Evolutionary conservation across 2,329 filamentous ascomycete species (phyloP), one percentile per base, ranked within the genome.

Genomic region (Fusarium irregulare): DNA sequence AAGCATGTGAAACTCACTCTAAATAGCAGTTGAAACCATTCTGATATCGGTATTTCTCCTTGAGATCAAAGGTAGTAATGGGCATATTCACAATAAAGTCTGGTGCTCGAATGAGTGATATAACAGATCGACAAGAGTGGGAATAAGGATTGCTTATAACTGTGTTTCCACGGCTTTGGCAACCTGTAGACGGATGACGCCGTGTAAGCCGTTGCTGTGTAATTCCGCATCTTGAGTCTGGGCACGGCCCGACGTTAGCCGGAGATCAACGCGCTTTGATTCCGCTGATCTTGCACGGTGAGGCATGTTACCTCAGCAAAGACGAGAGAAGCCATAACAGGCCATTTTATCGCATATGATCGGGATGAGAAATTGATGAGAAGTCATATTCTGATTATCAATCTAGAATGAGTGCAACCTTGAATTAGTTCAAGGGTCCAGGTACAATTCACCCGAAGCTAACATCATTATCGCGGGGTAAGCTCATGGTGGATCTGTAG

Each of bases 21-120:
- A 93, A 88, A 77, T 94, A 91, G 49, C 86, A 89, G 79, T 87
- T 87, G 83, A 96, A 94, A 78, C 93, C 93, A 83, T 89, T 92
- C 76, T 90, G 90, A 80, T 96, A 96, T 62, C 83, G 84, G 83
- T 96, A 96, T 74, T 85, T 86, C 72, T 88, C 86, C 64, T 80
- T 76, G 23, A 83, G 77, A 34, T 79, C 77, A 62, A 88, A 88
- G 0, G 79, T 72, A 7, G 85, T 87, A 62, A 83, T 79, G 11
- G 85, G 84, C 86, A 88, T 88, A 51, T 58, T 80, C 69, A 49
- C 58, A 42, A 25, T 20, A 23, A 66, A 23, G 23, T 32, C 32
- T 28, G 23, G 46, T 55, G 12, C 34, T 46, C 61, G 28, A 44
- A 21, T n/a, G 16, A 37, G 61, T 56, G 48, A 18, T 47, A 47